These are phyloP conservation scores for Emergomyces orientalis DNA, from an alignment of 2,329 filamentous ascomycete genomes.

Conservation along the genomic window DNA sequence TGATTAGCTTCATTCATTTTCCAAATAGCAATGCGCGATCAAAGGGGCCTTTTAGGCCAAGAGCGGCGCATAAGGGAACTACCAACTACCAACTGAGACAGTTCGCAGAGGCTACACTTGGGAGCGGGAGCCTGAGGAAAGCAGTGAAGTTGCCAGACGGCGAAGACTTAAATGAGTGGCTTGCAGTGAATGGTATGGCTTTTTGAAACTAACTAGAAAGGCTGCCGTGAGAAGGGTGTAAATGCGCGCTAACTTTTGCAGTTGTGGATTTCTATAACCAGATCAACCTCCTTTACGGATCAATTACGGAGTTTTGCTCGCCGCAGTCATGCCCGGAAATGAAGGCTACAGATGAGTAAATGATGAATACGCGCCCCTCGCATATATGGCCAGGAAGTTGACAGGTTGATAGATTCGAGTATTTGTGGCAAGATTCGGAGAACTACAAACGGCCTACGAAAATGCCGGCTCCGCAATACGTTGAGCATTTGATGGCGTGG, in stretches of 20 bases:
- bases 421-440: slow-evolving; percentile 95
- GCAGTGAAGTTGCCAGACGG: slow-evolving; percentile 95
- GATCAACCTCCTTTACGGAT: slow-evolving; percentile 96
- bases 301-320: slow-evolving; percentile 98
- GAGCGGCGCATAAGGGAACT: slow-evolving; percentile 73
- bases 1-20: neutral
- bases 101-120: slow-evolving; percentile 94
- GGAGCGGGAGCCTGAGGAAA: slow-evolving; percentile 88
- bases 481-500: slow-evolving; percentile 96
- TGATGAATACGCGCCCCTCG: neutral
- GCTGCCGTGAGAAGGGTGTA: slow-evolving; percentile 2
- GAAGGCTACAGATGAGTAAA: slow-evolving; percentile 98
- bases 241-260: slow-evolving; percentile 34
- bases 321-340: slow-evolving; percentile 96
- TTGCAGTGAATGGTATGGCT: slow-evolving; percentile 82
- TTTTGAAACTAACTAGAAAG: neutral
- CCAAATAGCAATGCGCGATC: slow-evolving; percentile 68
- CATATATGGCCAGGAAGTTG: neutral
- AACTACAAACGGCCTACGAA: slow-evolving; percentile 94
- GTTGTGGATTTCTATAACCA: slow-evolving; percentile 99
- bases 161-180: slow-evolving; percentile 95
- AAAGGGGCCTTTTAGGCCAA: slow-evolving; percentile 83
- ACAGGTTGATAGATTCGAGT: slow-evolving; percentile 64
- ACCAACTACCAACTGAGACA: slow-evolving; percentile 90
- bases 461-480: slow-evolving; percentile 94